Evolutionary conservation across 352 stramenopile genomes (phyloP), one percentile per base, ranked within the genome.

Genomic region (Thraustochytrium striatum): DNA sequence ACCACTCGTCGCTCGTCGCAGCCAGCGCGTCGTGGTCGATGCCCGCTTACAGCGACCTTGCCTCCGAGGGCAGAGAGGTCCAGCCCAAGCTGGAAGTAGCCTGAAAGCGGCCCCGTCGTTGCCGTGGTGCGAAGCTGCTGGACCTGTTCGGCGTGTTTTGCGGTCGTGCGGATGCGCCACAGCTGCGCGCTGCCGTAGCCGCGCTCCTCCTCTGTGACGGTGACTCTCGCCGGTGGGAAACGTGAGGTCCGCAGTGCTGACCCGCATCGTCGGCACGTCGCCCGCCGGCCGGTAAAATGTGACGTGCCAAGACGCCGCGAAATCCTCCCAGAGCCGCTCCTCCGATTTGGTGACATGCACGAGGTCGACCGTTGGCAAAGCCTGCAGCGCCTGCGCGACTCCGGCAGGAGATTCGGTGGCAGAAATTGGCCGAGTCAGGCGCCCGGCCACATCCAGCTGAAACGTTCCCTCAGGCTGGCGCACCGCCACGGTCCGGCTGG

Each of bases 251-350:
- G 57, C 30, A 55, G 28, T 36, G 5, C 33, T 21, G 16, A 28
- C 55, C 33, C 43, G 39, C 5, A 79, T 47, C 9, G 72, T 21
- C 3, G 69, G 69, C 13, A 79, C 39, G 58, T 79, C 69, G 19
- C 69, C 69, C 9, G 8, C n/a, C 5, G 69, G 69, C 9, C 69
- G 69, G n/a, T 53, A n/a, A 58, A 79, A 79, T 16, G 69, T 79
- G 21, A 79, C 57, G 8, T 3, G 5, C 69, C 69, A 79, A 13
- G 19, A 16, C 13, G 21, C 47, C 16, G 36, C 50, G 21, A 9
- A 25, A 13, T 41, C 39, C 7, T 25, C 43, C 3, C 11, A 21
- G 32, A 2, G 1, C 21, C 28, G 21, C 2, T 28, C 30, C n/a
- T 30, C 9, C 11, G 16, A 9, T 8, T 30, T 5, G 13, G n/a